Evolutionary conservation across 2,329 filamentous ascomycete species (phyloP).

Genomic region (Fusarium cyanostomum): DNA sequence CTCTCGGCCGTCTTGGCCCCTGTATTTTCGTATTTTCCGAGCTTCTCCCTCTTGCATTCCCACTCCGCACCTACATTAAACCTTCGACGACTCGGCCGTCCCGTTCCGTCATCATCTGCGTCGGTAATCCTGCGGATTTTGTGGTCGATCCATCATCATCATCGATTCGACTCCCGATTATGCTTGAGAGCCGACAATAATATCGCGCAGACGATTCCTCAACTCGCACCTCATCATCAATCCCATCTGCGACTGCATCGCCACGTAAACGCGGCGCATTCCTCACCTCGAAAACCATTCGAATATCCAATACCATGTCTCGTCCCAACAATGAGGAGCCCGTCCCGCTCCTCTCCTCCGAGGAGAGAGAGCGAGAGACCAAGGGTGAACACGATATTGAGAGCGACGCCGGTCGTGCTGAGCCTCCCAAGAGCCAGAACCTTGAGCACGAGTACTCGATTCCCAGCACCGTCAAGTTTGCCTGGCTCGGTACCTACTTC

Average conservation of each 20-base stretch:
- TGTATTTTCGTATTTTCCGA: constrained; percentile 37
- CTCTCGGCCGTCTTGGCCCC: constrained; percentile 23
- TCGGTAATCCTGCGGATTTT: constrained; percentile 23
- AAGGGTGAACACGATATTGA: constrained; percentile 49
- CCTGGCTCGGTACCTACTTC: constrained; percentile 63
- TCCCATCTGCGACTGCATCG: constrained; percentile 9
- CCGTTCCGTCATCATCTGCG: constrained; percentile 15
- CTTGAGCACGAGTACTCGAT: constrained; percentile 58
- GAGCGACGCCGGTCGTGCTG: constrained; percentile 41
- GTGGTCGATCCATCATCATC: constrained; percentile 13
- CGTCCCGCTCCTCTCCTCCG: constrained; percentile 45
- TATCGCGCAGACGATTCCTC: constrained; percentile 3
- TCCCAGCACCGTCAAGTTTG: constrained; percentile 57
- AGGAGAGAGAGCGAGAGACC: constrained; percentile 44
- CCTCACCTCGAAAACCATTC: neutral
- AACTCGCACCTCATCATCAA: neutral
- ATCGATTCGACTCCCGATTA: constrained; percentile 10
- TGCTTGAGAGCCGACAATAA: constrained; percentile 20
- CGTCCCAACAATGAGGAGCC: constrained; percentile 46
- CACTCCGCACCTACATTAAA: constrained; percentile 34
- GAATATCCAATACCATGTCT: constrained; percentile 42
- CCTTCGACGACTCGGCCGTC: constrained; percentile 15
- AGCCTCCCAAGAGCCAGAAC: constrained; percentile 47
- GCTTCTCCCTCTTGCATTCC: constrained; percentile 36
- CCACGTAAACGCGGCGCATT: constrained; percentile 26